Evolutionary conservation across 768 basidiomycete species (phyloP).

Genomic region (Sarcodon sp.): DNA sequence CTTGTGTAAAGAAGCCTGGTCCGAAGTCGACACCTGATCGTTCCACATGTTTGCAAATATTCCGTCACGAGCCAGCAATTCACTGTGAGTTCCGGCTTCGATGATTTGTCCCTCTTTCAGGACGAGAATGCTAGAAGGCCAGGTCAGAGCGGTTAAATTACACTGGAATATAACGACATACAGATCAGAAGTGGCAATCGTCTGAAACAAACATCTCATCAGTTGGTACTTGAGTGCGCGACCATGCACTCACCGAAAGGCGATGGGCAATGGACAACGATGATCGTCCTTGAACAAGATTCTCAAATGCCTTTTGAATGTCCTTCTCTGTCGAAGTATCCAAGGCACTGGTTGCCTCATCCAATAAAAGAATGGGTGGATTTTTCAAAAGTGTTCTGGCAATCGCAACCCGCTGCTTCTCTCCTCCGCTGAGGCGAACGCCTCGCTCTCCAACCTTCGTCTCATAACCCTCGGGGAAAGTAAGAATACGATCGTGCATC

Average conservation of each 20-base stretch:
- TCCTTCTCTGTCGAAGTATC: slow-evolving; percentile 88
- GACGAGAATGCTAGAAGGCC: slow-evolving; percentile 60
- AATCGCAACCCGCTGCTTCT: slow-evolving; percentile 84
- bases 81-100: slow-evolving; percentile 72
- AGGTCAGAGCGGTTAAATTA: background rate
- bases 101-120: slow-evolving; percentile 83
- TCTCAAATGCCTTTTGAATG: slow-evolving; percentile 79
- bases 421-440: slow-evolving; percentile 73
- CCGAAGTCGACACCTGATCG: slow-evolving; percentile 61
- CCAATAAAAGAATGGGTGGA: slow-evolving; percentile 68
- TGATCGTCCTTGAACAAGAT: slow-evolving; percentile 60
- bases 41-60: slow-evolving; percentile 84
- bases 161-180: slow-evolving; percentile 13
- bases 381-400: slow-evolving; percentile 81
- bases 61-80: slow-evolving; percentile 60
- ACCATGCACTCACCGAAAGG: slow-evolving; percentile 44
- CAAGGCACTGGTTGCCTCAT: slow-evolving; percentile 72
- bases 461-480: slow-evolving; percentile 78
- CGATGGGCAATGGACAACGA: slow-evolving; percentile 75
- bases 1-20: slow-evolving; percentile 28
- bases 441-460: slow-evolving; percentile 89
- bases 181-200: slow-evolving; percentile 41
- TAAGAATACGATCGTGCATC: slow-evolving; percentile 76
- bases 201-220: slow-evolving; percentile 16
- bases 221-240: slow-evolving; percentile 1